Conservation (phyloP, 306 rosid species). For the Vigna hirtella region DNA sequence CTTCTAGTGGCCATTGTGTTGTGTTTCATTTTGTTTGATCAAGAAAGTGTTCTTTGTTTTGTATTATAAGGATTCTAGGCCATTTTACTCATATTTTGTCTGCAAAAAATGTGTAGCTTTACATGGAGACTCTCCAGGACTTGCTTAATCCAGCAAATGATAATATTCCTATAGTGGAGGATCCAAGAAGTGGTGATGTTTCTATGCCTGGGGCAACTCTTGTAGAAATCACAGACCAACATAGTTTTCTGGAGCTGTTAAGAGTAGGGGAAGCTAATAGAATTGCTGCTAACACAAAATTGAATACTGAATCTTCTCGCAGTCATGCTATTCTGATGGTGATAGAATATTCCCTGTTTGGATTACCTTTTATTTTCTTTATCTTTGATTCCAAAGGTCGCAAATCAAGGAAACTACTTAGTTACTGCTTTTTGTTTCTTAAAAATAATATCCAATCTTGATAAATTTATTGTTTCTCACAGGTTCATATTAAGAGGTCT, state of each 20-base stretch:
- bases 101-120: slow-evolving; percentile 66
- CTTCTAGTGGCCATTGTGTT: slow-evolving; percentile 7
- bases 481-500: slow-evolving; percentile 92
- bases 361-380: slow-evolving; percentile 29
- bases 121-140: slow-evolving; percentile 95
- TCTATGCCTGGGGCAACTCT: slow-evolving; percentile 85
- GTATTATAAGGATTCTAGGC: slow-evolving; percentile 21
- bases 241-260: slow-evolving; percentile 75
- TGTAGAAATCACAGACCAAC: slow-evolving; percentile 85
- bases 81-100: slow-evolving; percentile 38
- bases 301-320: slow-evolving; percentile 96
- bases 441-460: slow-evolving; percentile 41
- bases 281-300: slow-evolving; percentile 89
- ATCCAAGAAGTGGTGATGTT: slow-evolving; percentile 92
- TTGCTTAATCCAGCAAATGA: slow-evolving; percentile 90
- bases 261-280: slow-evolving; percentile 93
- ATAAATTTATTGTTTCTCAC: slow-evolving; percentile 49
- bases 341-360: slow-evolving; percentile 49
- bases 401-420: slow-evolving; percentile 31
- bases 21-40: slow-evolving; percentile 37
- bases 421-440: slow-evolving; percentile 33
- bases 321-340: slow-evolving; percentile 98
- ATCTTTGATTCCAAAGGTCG: slow-evolving; percentile 24
- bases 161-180: slow-evolving; percentile 91
- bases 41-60: slow-evolving; percentile 35